Evolutionary conservation across 1,284 basidiomycete species (phyloP).

Genomic region (Rhizopogon hawkerae): DNA sequence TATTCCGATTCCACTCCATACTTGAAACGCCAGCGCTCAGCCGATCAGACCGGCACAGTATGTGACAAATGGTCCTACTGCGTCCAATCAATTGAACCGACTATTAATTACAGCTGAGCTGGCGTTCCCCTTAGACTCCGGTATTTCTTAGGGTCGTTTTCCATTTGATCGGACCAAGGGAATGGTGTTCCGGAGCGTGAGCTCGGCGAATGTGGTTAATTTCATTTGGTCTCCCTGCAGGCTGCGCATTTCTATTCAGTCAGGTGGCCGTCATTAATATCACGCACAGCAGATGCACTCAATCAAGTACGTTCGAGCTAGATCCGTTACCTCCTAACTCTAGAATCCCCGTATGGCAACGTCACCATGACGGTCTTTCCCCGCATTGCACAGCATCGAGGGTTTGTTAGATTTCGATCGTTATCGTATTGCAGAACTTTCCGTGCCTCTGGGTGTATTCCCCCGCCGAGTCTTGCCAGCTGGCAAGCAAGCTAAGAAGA

Average conservation of each 20-base stretch:
- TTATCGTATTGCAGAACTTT: not conserved
- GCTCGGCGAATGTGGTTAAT: not conserved
- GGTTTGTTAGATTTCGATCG: not conserved
- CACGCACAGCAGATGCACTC: not conserved
- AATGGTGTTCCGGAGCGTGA: not conserved
- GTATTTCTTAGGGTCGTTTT: not conserved
- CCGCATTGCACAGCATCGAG: slow-evolving; percentile 1
- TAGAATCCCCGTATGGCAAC: not conserved
- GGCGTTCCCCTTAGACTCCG: not conserved
- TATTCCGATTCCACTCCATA: too few species aligned
- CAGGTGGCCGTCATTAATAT: slow-evolving; percentile 2
- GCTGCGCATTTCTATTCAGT: not conserved
- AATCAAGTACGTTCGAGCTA: not conserved
- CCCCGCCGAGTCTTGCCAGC: not conserved
- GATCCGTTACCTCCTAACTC: slow-evolving; percentile 1
- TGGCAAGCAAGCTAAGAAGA: not conserved
- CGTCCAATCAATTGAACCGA: not conserved
- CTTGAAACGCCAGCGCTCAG: too few species aligned
- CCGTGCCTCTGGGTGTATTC: not conserved
- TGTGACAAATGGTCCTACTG: not conserved
- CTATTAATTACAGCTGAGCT: not conserved
- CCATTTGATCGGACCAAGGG: slow-evolving; percentile 2
- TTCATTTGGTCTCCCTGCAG: not conserved
- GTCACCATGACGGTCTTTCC: not conserved
- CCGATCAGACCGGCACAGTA: too few species aligned